These are phyloP conservation scores for Pythium oligandrum DNA, from an alignment of 352 stramenopile genomes.

Conservation along the genomic window DNA sequence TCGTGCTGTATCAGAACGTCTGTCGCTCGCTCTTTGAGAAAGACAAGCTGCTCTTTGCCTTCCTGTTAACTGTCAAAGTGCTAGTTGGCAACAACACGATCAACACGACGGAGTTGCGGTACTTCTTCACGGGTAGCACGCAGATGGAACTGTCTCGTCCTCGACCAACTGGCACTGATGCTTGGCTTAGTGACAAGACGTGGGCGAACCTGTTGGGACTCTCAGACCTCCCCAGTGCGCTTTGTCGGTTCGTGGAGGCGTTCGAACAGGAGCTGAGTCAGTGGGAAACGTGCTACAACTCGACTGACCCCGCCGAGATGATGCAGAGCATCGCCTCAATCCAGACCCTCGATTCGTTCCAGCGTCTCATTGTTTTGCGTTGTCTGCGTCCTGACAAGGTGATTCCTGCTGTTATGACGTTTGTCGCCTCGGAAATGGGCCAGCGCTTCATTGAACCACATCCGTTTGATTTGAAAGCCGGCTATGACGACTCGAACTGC, in stretches of 20 bases:
- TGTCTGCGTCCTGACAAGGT: constrained; percentile 92
- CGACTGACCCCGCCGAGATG: constrained; percentile 72
- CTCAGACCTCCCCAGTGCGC: constrained; percentile 38
- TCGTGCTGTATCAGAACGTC: constrained; percentile 94
- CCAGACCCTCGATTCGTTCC: constrained; percentile 71
- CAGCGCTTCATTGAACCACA: constrained; percentile 91
- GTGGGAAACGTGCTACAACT: constrained; percentile 83
- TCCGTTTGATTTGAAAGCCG: constrained; percentile 90
- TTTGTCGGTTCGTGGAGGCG: constrained; percentile 43
- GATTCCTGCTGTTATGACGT: constrained; percentile 87
- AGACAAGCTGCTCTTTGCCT: constrained; percentile 95
- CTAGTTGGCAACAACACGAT: constrained; percentile 79
- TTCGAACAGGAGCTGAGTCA: constrained; percentile 49
- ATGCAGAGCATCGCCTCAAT: constrained; percentile 53
- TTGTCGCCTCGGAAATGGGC: constrained; percentile 88
- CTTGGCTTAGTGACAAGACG: constrained; percentile 86
- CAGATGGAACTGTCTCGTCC: constrained; percentile 85
- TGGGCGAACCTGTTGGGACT: constrained; percentile 88
- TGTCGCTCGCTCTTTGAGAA: constrained; percentile 96
- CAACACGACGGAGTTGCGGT: constrained; percentile 74
- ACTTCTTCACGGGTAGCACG: constrained; percentile 92
- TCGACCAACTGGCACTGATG: constrained; percentile 47
- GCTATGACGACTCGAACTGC: constrained; percentile 91
- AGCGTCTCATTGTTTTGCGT: constrained; percentile 88
- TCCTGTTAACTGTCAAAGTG: constrained; percentile 92